These are phyloP conservation scores for Pseudogymnoascus sp. DNA, from an alignment of 2,329 filamentous ascomycete species.

Conservation along the genomic window DNA sequence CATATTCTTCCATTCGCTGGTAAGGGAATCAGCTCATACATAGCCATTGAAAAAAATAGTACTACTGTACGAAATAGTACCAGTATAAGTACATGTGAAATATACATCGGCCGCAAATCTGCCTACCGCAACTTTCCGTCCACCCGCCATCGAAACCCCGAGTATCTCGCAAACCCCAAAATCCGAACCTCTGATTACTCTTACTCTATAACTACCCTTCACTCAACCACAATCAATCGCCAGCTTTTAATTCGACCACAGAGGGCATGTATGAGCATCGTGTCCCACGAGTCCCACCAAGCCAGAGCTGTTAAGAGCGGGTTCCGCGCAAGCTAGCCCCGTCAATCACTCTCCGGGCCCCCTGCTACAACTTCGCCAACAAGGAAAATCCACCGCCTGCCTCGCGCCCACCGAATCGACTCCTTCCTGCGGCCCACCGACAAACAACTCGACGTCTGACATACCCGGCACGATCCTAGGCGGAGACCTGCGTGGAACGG, in stretches of 20 bases:
- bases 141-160: background rate
- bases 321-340: background rate
- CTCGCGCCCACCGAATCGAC: background rate
- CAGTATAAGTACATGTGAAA: background rate
- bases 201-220: background rate
- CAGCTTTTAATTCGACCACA: background rate
- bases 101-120: background rate
- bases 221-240: background rate
- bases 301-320: background rate
- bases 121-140: background rate
- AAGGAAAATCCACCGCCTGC: background rate
- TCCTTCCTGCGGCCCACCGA: background rate
- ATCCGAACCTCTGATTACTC: background rate
- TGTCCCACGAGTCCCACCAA: background rate
- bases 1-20: background rate
- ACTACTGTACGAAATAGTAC: background rate
- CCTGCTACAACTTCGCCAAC: background rate
- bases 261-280: background rate
- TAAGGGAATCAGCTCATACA: background rate
- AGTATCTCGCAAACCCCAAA: background rate
- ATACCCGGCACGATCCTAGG: background rate
- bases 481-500: background rate
- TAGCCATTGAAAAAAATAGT: background rate
- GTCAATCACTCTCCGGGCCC: background rate
- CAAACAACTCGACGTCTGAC: background rate